Base-by-base conservation (phyloP, 208 protist genomes). In the Angomonas ambiguus region DNA sequence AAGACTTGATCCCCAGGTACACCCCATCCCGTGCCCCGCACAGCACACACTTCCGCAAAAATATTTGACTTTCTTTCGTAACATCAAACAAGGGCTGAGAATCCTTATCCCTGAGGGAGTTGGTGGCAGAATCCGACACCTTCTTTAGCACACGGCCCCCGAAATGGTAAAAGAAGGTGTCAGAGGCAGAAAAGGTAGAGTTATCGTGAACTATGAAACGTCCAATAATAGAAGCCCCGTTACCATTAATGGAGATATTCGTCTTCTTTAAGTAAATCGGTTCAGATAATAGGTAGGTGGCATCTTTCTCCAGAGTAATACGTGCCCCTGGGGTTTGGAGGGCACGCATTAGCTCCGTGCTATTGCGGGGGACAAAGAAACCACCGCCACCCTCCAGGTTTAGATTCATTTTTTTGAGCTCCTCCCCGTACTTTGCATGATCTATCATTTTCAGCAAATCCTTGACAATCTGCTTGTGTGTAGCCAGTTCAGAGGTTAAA, bases 21-120 rank as follows among this genome's bases (percentile, higher is more conserved):
- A 90, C 68, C 32, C 80, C 83, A 68, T 90, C 83, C 31, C 83
- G 83, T 11, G 80, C 83, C 61, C 80, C 84, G 57, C 74, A 64
- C 13, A 90, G 48, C 6, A 35, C 55, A 69, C 83, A 90, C 45
- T 72, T 65, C 8, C 64, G 51, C 6, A 87, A 45, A 42, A 77
- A 69, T 0, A 87, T 35, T 11, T 70, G 30, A 2, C 80, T 82
- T 56, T 71, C 62, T 1, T 62, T 55, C 1, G 80, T 90, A 10
- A 67, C 80, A 51, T 71, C 72, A 20, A 90, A 24, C 3, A 83
- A 69, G 2, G 83, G 82, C 18, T 61, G 56, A 0, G 74, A 24
- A 1, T 38, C 16, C 27, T 22, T 62, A 2, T 24, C 27, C 38
- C 8, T 18, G 2, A 38, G 27, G 16, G 30, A 20, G 18, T 20